Conservation (phyloP, 1,139 yeast genomes). For the Lodderomyces theae region DNA sequence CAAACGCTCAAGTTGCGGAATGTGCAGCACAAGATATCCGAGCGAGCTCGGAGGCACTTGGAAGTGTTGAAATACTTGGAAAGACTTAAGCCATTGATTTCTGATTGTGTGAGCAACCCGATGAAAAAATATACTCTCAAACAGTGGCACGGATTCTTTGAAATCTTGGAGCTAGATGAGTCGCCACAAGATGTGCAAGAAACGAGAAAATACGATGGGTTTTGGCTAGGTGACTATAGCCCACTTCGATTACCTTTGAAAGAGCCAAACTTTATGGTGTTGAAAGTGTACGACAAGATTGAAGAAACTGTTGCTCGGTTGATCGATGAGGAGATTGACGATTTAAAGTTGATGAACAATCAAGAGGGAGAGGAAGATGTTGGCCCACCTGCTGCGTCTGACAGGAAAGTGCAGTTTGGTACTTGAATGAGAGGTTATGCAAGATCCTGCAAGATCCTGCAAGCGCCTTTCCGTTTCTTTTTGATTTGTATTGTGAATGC, state of each 20-base stretch:
- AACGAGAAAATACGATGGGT: conserved; percentile 9
- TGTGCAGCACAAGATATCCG: conserved; percentile 7
- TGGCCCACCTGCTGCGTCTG: neutral
- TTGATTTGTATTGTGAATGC: no score
- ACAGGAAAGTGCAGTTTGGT: neutral
- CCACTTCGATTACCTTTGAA: conserved; percentile 66
- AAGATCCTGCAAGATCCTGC: neutral
- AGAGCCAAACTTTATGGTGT: conserved; percentile 62
- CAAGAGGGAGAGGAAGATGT: neutral
- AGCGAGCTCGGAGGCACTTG: conserved; percentile 17
- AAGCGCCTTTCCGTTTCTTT: neutral
- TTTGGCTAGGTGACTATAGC: conserved; percentile 59
- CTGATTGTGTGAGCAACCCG: conserved; percentile 33
- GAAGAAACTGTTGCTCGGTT: conserved; percentile 22
- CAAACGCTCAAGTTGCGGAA: neutral
- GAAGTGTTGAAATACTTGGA: conserved; percentile 20
- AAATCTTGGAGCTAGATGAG: conserved; percentile 12
- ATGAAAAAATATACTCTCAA: conserved; percentile 29
- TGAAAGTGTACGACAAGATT: conserved; percentile 36
- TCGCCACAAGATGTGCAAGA: neutral
- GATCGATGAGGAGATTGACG: conserved; percentile 18
- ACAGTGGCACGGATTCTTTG: conserved; percentile 31
- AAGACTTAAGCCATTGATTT: conserved; percentile 26
- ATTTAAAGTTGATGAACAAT: conserved; percentile 6
- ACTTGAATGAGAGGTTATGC: neutral